Evolutionary conservation across 352 stramenopile species (phyloP).

Genomic region (Pythium graminicola): DNA sequence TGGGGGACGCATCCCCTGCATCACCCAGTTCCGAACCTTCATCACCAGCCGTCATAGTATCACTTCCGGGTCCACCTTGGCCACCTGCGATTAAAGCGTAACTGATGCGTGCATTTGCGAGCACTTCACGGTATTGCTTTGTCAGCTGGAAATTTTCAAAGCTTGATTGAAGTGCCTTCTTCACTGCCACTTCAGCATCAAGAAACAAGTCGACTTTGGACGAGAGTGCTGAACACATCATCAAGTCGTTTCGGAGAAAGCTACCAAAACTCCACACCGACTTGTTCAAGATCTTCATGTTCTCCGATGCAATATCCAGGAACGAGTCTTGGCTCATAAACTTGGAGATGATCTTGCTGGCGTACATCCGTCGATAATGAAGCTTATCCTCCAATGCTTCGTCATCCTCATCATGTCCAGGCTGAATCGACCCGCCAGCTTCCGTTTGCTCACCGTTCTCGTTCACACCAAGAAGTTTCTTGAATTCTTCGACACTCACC

Average conservation of each 20-base stretch:
- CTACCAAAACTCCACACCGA: constrained; percentile 74
- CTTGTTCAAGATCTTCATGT: constrained; percentile 71
- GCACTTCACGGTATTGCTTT: constrained; percentile 45
- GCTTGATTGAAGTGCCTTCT: constrained; percentile 59
- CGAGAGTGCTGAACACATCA: constrained; percentile 62
- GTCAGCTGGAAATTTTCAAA: constrained; percentile 58
- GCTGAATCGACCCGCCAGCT: constrained; percentile 4
- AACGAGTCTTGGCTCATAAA: constrained; percentile 83
- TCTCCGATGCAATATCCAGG: constrained; percentile 71
- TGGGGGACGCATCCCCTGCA: constrained; percentile 1
- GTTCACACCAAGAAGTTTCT: constrained; percentile 48
- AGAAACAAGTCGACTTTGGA: constrained; percentile 74
- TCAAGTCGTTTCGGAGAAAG: constrained; percentile 65
- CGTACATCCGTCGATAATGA: constrained; percentile 53
- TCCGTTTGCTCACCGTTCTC: constrained; percentile 15
- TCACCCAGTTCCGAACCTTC: constrained; percentile 14
- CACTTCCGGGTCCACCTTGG: constrained; percentile 18
- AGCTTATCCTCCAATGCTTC: constrained; percentile 23
- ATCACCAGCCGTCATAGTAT: constrained; percentile 14
- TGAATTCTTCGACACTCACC: constrained; percentile 84
- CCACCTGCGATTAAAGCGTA: constrained; percentile 32
- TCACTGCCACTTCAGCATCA: constrained; percentile 67
- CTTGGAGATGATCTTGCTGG: constrained; percentile 83
- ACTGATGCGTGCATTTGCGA: constrained; percentile 50
- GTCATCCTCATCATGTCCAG: constrained; percentile 20